phyloP scores from a whole-genome alignment of 2,329 filamentous ascomycete species.

The Fusarium solani-melongenae region DNA sequence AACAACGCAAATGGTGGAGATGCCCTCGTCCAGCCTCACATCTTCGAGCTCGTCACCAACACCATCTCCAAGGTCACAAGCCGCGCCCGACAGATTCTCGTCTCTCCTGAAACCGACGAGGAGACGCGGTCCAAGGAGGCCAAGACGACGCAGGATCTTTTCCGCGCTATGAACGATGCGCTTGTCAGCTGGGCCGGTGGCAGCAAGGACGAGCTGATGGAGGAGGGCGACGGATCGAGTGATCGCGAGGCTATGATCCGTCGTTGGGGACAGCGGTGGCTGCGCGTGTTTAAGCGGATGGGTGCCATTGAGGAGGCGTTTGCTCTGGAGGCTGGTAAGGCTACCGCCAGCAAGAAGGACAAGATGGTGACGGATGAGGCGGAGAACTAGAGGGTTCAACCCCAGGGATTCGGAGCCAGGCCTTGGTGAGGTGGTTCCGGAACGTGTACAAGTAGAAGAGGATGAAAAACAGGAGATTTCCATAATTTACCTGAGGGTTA shows the following conservation, averaged over 20 bases:
- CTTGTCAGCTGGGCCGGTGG: conserved; percentile 78
- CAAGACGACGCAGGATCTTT: conserved; percentile 80
- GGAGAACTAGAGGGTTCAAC: conserved; percentile 32
- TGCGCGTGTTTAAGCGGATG: conserved; percentile 84
- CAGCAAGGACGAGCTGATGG: conserved; percentile 79
- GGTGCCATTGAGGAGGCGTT: conserved; percentile 86
- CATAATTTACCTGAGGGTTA: not conserved
- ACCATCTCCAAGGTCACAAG: conserved; percentile 92
- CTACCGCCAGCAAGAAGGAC: conserved; percentile 27
- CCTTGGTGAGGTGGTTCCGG: not conserved
- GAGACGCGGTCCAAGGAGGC: conserved; percentile 77
- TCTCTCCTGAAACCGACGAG: conserved; percentile 69
- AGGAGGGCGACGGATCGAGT: conserved; percentile 69
- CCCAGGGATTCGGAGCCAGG: conserved; percentile 23
- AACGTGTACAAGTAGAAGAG: conserved; percentile 23
- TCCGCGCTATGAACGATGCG: conserved; percentile 82
- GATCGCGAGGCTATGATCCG: conserved; percentile 74
- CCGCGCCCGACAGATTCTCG: conserved; percentile 83
- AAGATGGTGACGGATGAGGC: conserved; percentile 33
- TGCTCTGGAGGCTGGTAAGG: conserved; percentile 49
- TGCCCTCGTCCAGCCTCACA: conserved; percentile 76
- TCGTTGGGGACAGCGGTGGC: conserved; percentile 88
- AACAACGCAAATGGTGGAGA: conserved; percentile 65
- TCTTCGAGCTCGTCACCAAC: conserved; percentile 90
- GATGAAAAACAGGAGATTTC: conserved; percentile 18